Conservation (phyloP, 2,329 filamentous ascomycete species). For the Exophiala aquamarina region DNA sequence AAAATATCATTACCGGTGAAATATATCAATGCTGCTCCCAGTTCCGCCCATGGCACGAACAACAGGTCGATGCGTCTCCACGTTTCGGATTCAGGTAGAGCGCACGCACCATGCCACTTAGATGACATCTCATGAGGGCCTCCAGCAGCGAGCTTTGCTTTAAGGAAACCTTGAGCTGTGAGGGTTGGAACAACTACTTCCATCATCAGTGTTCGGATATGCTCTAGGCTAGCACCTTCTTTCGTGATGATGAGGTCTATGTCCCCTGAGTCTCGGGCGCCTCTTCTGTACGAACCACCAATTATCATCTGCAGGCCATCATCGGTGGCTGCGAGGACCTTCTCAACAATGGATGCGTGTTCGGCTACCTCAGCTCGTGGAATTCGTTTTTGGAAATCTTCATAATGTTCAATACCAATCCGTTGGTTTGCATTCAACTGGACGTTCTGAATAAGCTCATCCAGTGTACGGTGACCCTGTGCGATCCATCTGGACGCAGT, state of each 20-base stretch:
- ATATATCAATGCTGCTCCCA: conserved; percentile 86
- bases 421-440: conserved; percentile 68
- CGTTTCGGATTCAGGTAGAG: conserved; percentile 57
- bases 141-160: conserved; percentile 62
- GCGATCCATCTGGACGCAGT: conserved; percentile 76
- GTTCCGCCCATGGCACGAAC: conserved; percentile 74
- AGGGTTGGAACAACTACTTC: conserved; percentile 63
- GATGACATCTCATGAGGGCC: conserved; percentile 57
- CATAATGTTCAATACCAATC: conserved; percentile 75
- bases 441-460: conserved; percentile 65
- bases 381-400: conserved; percentile 77
- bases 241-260: conserved; percentile 84
- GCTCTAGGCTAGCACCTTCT: conserved; percentile 54
- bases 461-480: conserved; percentile 70
- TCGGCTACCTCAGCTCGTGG: conserved; percentile 72
- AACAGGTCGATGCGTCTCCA: conserved; percentile 87
- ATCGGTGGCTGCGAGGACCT: conserved; percentile 62
- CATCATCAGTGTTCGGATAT: conserved; percentile 64
- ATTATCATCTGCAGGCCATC: conserved; percentile 67
- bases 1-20: conserved; percentile 96
- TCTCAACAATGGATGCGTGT: conserved; percentile 65
- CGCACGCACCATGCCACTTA: conserved; percentile 87
- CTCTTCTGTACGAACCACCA: conserved; percentile 82
- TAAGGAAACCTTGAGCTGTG: conserved; percentile 64
- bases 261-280: conserved; percentile 71